A percentile compares a stretch with the other conserved stretches of the same genome.
Conservation (phyloP, 2,329 filamentous ascomycete genomes). For the Tolypocladium capitatum region DNA sequence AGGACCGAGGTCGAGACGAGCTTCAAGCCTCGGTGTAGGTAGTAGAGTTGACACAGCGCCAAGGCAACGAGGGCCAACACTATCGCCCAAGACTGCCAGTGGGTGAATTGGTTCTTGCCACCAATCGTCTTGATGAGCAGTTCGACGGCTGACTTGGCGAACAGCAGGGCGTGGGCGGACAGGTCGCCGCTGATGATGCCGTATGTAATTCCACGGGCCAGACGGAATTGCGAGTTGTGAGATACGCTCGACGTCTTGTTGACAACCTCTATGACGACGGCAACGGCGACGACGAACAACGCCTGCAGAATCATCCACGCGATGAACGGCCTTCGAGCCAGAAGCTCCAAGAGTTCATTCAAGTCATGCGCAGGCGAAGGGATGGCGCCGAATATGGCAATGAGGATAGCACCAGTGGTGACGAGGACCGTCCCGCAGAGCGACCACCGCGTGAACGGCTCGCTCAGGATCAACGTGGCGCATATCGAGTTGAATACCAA, state of each 20-base stretch:
- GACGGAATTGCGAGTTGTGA: slow-evolving; percentile 53
- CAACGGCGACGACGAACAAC: slow-evolving; percentile 56
- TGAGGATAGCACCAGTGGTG: slow-evolving; percentile 75
- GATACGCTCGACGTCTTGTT: slow-evolving; percentile 38
- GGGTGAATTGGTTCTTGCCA: slow-evolving; percentile 81
- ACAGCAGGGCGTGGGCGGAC: slow-evolving; percentile 81
- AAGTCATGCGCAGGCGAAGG: slow-evolving; percentile 84
- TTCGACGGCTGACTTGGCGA: slow-evolving; percentile 95
- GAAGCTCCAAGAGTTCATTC: slow-evolving; percentile 62
- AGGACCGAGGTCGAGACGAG: slow-evolving; percentile 90
- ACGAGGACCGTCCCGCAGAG: slow-evolving; percentile 80
- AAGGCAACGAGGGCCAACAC: slow-evolving; percentile 67
- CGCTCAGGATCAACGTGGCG: slow-evolving; percentile 80
- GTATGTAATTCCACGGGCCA: slow-evolving; percentile 73
- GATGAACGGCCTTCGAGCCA: slow-evolving; percentile 64
- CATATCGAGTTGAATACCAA: slow-evolving; percentile 98
- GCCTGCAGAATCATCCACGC: slow-evolving; percentile 79
- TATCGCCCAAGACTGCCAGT: slow-evolving; percentile 91
- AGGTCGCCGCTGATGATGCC: slow-evolving; percentile 84
- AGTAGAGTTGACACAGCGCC: slow-evolving; percentile 85
- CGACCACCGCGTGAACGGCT: slow-evolving; percentile 92
- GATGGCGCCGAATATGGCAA: slow-evolving; percentile 88
- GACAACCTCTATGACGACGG: slow-evolving; percentile 46
- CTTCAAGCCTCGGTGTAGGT: slow-evolving; percentile 85
- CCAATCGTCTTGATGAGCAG: slow-evolving; percentile 78